Base-by-base conservation (phyloP, 495 filamentous ascomycete genomes). In the Aspergillus coremiiformis region DNA sequence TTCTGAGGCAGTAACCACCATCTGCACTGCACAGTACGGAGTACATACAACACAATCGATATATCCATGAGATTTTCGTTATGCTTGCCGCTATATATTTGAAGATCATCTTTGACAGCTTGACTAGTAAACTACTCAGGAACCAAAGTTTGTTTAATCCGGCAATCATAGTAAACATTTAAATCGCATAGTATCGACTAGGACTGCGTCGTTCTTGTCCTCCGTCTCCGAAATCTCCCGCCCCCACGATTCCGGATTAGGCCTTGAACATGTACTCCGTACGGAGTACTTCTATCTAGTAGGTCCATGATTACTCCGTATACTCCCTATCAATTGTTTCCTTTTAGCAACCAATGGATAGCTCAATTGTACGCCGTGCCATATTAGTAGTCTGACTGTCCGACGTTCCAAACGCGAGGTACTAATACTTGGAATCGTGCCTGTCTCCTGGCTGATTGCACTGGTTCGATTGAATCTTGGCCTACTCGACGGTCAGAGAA, bases 151-250 rank as follows among this genome's bases (percentile, higher is more conserved):
- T n/a, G n/a, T n/a, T n/a, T n/a, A n/a, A n/a, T n/a, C n/a, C n/a
- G n/a, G n/a, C n/a, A n/a, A n/a, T n/a, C n/a, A n/a, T n/a, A n/a
- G n/a, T 27, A 27, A 27, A 4, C 19, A 41, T 15, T 5, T 35
- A 35, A 41, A 15, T 19, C 14, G 15, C 14, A 37, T 19, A 37
- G 17, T 37, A 1, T 37, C 6, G 15, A 10, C 15, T 52, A 17
- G 23, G 39, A 17, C 46, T 15, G 24, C 1, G 22, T 9, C 26
- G 14, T 33, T 37, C 30, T 35, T 35, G 24, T 32, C 39, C 30
- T 19, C 43, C 52, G 8, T 49, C 47, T 49, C 39, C 49, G 49
- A 39, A 37, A 42, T 32, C 39, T 53, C 35, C 51, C 51, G 51
- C 51, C 44, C n/a, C 51, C 51, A 26, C 32, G 39, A 17, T 53